Conservation (phyloP, 495 filamentous ascomycete genomes). For the Tuber brumale region DNA sequence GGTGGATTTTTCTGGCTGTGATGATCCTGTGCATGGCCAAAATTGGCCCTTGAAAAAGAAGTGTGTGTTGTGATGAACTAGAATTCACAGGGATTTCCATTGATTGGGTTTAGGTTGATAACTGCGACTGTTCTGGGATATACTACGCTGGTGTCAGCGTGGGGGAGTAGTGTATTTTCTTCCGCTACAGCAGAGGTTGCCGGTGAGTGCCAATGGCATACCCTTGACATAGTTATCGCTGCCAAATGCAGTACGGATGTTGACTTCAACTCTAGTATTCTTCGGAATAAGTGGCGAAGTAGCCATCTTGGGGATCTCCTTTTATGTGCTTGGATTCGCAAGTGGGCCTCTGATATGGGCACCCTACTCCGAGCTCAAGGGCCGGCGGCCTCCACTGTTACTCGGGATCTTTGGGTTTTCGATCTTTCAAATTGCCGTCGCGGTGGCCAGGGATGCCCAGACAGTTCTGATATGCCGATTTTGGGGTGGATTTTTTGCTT, state of each 20-base stretch:
- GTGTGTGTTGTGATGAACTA: slow-evolving; percentile 45
- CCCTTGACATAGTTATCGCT: background rate
- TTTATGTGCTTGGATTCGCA: slow-evolving; percentile 68
- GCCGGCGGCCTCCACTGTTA: slow-evolving; percentile 65
- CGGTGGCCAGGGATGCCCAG: slow-evolving; percentile 70
- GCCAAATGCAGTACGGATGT: background rate
- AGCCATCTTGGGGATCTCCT: slow-evolving; percentile 57
- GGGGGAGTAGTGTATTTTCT: slow-evolving; percentile 65
- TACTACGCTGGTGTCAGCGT: slow-evolving; percentile 68
- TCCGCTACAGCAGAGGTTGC: slow-evolving; percentile 53
- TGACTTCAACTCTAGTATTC: slow-evolving; percentile 30
- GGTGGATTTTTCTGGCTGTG: slow-evolving; percentile 73
- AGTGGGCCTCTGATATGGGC: slow-evolving; percentile 60
- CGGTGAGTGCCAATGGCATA: background rate
- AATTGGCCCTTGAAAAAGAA: slow-evolving; percentile 78
- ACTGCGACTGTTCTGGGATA: slow-evolving; percentile 70
- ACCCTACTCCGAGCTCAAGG: slow-evolving; percentile 71
- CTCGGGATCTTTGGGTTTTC: slow-evolving; percentile 71
- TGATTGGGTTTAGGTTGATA: slow-evolving; percentile 47
- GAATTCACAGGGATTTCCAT: background rate
- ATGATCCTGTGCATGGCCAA: slow-evolving; percentile 73
- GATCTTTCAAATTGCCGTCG: slow-evolving; percentile 66
- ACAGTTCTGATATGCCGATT: slow-evolving; percentile 78
- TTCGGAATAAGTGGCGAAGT: slow-evolving; percentile 57
- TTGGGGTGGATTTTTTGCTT: slow-evolving; percentile 69